These are phyloP conservation scores for Xylariaceae sp. DNA, from an alignment of 2,329 filamentous ascomycete species.

Conservation along the genomic window DNA sequence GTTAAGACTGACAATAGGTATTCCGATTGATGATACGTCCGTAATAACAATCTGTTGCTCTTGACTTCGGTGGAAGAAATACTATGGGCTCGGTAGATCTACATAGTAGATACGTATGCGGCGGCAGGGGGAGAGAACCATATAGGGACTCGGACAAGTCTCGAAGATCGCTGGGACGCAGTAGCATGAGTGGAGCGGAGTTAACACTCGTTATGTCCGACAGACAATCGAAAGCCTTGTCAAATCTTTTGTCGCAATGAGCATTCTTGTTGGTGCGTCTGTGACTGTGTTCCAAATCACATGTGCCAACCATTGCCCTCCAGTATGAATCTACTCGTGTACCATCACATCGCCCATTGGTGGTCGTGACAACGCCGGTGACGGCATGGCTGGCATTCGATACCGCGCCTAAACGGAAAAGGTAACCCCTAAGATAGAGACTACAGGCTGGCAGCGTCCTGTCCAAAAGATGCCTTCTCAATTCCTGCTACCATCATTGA, in stretches of 20 bases:
- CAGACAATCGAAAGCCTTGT: neutral
- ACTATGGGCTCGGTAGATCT: no score
- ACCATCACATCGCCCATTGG: conserved; percentile 2
- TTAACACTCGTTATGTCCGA: no score
- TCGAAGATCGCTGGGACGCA: no score
- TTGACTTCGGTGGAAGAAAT: no score
- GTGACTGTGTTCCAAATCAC: neutral
- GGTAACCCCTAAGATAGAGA: conserved; percentile 12
- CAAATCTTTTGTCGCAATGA: neutral
- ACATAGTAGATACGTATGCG: no score
- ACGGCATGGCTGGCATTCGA: neutral
- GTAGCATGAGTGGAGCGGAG: no score
- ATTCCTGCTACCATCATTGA: conserved; percentile 82
- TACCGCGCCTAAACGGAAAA: neutral
- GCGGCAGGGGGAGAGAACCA: no score
- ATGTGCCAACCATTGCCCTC: neutral
- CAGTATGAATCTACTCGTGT: neutral
- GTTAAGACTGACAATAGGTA: no score
- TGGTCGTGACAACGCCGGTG: neutral
- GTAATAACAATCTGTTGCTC: no score
- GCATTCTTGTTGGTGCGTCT: neutral
- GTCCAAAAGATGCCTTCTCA: conserved; percentile 63
- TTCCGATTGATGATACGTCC: neutral
- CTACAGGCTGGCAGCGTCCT: conserved; percentile 32
- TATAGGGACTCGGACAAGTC: no score